Conservation (phyloP, 331 rosid genomes). For the Dryas integrifolia region DNA sequence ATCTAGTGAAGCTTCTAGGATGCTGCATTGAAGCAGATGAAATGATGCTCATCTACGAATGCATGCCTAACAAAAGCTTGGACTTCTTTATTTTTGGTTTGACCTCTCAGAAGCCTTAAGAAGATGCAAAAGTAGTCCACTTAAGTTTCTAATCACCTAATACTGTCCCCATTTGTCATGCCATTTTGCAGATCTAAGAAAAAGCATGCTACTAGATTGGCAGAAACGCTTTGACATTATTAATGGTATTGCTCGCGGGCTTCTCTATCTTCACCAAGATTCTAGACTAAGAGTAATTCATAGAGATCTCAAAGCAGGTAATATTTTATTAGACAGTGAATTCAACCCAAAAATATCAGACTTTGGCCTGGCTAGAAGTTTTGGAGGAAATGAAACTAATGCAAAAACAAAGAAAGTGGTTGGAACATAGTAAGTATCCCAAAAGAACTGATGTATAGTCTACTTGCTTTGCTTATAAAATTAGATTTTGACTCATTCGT, state of each 20-base stretch:
- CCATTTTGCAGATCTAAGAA: constrained; percentile 3
- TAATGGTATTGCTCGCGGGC: constrained; percentile 6
- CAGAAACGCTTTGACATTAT: constrained; percentile 11
- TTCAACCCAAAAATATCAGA: constrained; percentile 7
- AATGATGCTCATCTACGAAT: constrained; percentile 12
- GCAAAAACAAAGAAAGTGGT: constrained; percentile 10
- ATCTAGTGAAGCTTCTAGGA: constrained; percentile 23
- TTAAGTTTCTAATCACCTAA: neutral
- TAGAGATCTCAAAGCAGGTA: constrained; percentile 16
- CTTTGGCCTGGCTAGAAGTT: constrained; percentile 15
- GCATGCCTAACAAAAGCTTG: constrained; percentile 21
- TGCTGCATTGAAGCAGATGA: constrained; percentile 23
- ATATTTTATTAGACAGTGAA: constrained; percentile 4
- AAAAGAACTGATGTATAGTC: neutral
- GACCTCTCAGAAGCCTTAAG: neutral
- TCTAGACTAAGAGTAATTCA: constrained; percentile 14
- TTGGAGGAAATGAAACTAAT: neutral
- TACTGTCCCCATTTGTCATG: neutral
- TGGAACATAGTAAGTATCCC: constrained; percentile 16
- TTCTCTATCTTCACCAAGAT: constrained; percentile 20
- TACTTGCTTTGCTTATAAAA: neutral
- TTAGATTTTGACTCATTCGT: neutral
- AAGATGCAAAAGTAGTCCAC: neutral
- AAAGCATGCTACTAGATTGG: constrained; percentile 3
- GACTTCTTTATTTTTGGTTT: constrained; percentile 25